Evolutionary conservation across 768 basidiomycete genomes (phyloP), one percentile per base, ranked within the genome.

Genomic region (Cantharellus anzutake): DNA sequence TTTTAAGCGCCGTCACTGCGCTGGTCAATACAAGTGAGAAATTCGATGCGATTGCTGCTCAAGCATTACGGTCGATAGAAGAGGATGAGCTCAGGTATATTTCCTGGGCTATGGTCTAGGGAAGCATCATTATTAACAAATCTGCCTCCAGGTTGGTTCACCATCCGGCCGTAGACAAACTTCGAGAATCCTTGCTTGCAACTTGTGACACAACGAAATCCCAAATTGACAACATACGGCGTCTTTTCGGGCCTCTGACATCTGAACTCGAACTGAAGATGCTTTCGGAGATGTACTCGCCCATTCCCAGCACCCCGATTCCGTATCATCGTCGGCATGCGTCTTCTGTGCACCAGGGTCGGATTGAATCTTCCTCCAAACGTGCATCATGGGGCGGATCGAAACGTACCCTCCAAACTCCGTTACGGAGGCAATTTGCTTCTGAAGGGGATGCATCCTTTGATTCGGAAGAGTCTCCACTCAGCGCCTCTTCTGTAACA

Each of bases 281-380:
- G 66, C 75, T 91, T 5, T 74, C 84, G 5, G 87, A 87, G 70
- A 91, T 91, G 88, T 91, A 91, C 68, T 85, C 86, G 0, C 87
- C 88, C 3, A 78, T 86, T 0, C 85, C 83, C 0, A 83, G 84
- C 63, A 67, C 65, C 3, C 59, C 56, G 11, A 11, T 55, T 14
- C 52, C 52, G 11, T 55, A 11, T 16, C n/a, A 29, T 34, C 20
- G 20, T 29, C 20, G 20, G 20, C 20, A 29, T 29, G 20, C 20
- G 20, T 29, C 20, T 29, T 29, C 20, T 29, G 20, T 29, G 20
- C 20, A 29, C 20, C 20, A 29, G 20, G 20, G 20, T 29, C 20
- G 20, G 20, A 29, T 29, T 29, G 20, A 29, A 29, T 60, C 7
- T 57, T 40, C 5, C 34, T 20, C 38, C 50, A 44, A 5, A 37